Evolutionary conservation across 495 filamentous ascomycete genomes (phyloP).

Genomic region (Platismatia glauca): DNA sequence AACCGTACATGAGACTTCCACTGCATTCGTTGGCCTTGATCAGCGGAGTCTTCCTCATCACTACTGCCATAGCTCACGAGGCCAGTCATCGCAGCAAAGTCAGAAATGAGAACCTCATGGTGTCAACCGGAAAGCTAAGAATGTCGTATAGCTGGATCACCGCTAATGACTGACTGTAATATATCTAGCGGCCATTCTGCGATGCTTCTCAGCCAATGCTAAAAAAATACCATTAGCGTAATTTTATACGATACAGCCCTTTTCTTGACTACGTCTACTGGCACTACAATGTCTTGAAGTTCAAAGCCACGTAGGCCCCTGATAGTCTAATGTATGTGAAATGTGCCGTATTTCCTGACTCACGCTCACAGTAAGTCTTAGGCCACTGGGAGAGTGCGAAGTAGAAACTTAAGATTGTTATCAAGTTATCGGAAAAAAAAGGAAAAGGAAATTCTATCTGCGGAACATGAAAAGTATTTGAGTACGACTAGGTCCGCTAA

Average conservation of each 20-base stretch:
- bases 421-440: not conserved
- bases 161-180: not conserved
- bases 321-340: too few relatives aligned
- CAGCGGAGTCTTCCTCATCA: slow-evolving; percentile 58
- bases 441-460: not conserved
- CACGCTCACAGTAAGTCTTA: not conserved
- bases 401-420: not conserved
- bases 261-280: not conserved
- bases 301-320: not conserved
- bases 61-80: slow-evolving; percentile 70
- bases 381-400: not conserved
- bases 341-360: not conserved
- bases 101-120: not conserved
- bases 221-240: too few relatives aligned
- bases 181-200: not conserved
- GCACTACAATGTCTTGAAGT: not conserved
- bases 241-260: not conserved
- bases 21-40: not conserved
- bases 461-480: not conserved
- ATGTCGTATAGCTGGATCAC: not conserved
- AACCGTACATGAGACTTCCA: slow-evolving; percentile 17
- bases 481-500: not conserved
- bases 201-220: too few relatives aligned
- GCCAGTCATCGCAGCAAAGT: slow-evolving; percentile 45
- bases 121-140: not conserved